These are phyloP conservation scores for Tulasnella sp. DNA, from an alignment of 768 basidiomycete genomes.

Conservation along the genomic window DNA sequence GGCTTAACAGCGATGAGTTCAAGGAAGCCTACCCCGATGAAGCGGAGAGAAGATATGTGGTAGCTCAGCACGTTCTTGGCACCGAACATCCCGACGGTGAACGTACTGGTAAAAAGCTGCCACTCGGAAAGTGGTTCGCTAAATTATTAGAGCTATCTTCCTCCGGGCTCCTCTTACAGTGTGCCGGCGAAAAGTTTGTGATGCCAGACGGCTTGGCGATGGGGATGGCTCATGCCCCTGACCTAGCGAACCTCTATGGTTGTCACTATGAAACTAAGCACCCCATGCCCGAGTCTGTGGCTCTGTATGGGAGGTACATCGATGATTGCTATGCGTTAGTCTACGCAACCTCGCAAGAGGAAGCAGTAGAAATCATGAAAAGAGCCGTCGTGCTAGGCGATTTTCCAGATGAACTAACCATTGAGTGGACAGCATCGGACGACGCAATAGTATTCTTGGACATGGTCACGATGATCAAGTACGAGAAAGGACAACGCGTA, in stretches of 20 bases:
- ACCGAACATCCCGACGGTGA: too few relatives aligned
- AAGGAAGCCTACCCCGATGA: too few relatives aligned
- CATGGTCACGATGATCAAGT: slow-evolving; percentile 15
- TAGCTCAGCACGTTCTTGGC: too few relatives aligned
- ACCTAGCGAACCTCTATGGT: slow-evolving; percentile 19
- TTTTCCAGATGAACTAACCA: too few relatives aligned
- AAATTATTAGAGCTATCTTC: background rate
- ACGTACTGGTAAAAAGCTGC: background rate
- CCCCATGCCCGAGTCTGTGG: background rate
- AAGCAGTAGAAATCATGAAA: too few relatives aligned
- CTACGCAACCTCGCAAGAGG: background rate
- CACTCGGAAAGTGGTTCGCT: background rate
- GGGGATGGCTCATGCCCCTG: slow-evolving; percentile 17
- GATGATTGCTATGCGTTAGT: slow-evolving; percentile 16
- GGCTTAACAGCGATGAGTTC: too few relatives aligned
- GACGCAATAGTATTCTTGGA: slow-evolving; percentile 19
- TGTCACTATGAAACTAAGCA: background rate
- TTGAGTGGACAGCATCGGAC: too few relatives aligned
- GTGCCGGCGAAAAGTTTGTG: slow-evolving; percentile 2
- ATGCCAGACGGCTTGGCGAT: slow-evolving; percentile 17
- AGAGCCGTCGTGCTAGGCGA: too few relatives aligned
- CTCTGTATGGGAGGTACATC: slow-evolving; percentile 17
- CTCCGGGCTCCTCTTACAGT: background rate
- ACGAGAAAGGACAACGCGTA: too few relatives aligned
- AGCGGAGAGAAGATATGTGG: too few relatives aligned